These are phyloP conservation scores for Tetrahymena thermophila DNA, from an alignment of 73 alveolate genomes.

Conservation along the genomic window DNA sequence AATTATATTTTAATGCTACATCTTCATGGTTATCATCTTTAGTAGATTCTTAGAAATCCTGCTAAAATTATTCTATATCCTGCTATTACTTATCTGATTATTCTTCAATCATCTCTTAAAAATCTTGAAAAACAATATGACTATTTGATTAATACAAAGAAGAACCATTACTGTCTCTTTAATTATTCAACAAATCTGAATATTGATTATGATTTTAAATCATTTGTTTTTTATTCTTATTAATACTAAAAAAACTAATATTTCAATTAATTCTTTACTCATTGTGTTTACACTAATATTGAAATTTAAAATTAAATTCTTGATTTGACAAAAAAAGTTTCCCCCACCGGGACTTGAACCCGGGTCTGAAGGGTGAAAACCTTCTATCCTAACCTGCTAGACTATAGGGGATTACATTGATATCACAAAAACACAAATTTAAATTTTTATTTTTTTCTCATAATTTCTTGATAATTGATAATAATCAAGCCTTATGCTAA, in stretches of 20 bases:
- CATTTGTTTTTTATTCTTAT: background rate
- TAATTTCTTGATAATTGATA: background rate
- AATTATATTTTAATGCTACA: background rate
- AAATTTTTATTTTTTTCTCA: background rate
- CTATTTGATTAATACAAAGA: too few relatives aligned
- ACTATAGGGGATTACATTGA: background rate
- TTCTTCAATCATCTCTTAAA: background rate
- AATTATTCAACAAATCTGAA: too few relatives aligned
- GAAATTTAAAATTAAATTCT: background rate
- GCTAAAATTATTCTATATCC: background rate
- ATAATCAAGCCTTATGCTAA: background rate
- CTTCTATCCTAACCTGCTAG: conserved; percentile 4
- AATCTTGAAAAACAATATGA: background rate
- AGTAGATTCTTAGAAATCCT: background rate
- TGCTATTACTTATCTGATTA: background rate
- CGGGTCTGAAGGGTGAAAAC: conserved; percentile 6
- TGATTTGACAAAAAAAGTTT: background rate
- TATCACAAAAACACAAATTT: background rate
- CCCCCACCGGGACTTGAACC: conserved; percentile 9
- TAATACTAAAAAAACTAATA: background rate
- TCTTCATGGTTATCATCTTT: background rate
- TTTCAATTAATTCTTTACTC: background rate
- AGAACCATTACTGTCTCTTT: background rate
- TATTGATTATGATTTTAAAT: background rate
- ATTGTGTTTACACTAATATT: background rate